Evolutionary conservation across 2,329 filamentous ascomycete genomes (phyloP).

Genomic region (Peltaster fructicola): DNA sequence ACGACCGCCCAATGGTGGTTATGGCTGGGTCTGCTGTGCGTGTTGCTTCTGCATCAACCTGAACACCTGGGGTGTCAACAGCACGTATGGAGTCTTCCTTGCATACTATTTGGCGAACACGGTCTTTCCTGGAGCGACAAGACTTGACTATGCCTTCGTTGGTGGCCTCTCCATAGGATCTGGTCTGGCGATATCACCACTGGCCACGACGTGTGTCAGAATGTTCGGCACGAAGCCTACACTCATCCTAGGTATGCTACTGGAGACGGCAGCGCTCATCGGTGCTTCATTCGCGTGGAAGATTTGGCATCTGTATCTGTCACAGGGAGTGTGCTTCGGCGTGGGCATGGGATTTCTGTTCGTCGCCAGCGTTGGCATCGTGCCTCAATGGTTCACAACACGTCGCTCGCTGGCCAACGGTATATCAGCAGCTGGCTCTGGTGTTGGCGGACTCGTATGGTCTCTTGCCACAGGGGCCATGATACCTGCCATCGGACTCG

Average conservation of each 20-base stretch:
- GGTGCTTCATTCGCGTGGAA: conserved; percentile 49
- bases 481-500: conserved; percentile 44
- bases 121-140: conserved; percentile 43
- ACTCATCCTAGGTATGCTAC: conserved; percentile 44
- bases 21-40: conserved; percentile 38
- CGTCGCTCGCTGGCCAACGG: conserved; percentile 53
- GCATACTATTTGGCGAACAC: conserved; percentile 54
- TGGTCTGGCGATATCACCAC: conserved; percentile 50
- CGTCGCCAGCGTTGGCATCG: conserved; percentile 47
- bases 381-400: conserved; percentile 58
- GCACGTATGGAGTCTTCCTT: conserved; percentile 53
- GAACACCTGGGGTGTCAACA: conserved; percentile 28
- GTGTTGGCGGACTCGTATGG: conserved; percentile 57
- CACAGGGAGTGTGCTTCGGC: conserved; percentile 62
- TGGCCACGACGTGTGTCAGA: conserved; percentile 45
- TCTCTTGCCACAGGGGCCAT: conserved; percentile 50
- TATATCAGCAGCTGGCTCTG: conserved; percentile 49
- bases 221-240: conserved; percentile 45
- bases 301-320: conserved; percentile 61
- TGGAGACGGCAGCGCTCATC: conserved; percentile 49
- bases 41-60: conserved; percentile 27
- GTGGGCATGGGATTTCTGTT: conserved; percentile 63
- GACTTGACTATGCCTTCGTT: conserved; percentile 60
- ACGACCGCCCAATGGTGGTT: conserved; percentile 45
- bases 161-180: conserved; percentile 50